Evolutionary conservation across 495 filamentous ascomycete species (phyloP).

Genomic region (Xylaria intraflava): DNA sequence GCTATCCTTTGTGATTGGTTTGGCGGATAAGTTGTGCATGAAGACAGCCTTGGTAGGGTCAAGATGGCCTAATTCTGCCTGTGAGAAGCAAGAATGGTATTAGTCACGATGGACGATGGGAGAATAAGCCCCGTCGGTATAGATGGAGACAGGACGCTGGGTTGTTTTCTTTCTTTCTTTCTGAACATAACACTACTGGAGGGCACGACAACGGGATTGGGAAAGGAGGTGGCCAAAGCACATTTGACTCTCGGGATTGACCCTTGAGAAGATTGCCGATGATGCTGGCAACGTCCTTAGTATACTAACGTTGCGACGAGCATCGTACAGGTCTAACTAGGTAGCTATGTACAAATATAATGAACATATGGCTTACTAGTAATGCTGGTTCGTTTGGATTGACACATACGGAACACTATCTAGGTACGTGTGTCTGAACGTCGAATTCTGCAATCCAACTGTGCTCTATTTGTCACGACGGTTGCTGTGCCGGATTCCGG

Average conservation of each 20-base stretch:
- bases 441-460: not conserved
- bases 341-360: conserved; percentile 13
- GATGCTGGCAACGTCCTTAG: not conserved
- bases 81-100: not conserved
- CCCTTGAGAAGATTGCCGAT: conserved; percentile 2
- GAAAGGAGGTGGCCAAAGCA: conserved; percentile 15
- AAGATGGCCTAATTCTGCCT: not conserved
- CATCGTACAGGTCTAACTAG: conserved; percentile 2
- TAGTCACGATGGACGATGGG: not conserved
- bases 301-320: not conserved
- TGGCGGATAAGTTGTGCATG: not conserved
- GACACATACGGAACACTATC: not conserved
- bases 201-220: conserved; percentile 13
- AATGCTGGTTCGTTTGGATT: not conserved
- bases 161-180: conserved; percentile 21
- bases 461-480: too few relatives aligned
- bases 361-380: conserved; percentile 12
- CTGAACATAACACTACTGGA: conserved; percentile 34
- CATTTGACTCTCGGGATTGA: not conserved
- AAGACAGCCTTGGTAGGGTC: not conserved
- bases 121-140: not conserved
- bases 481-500: too few relatives aligned
- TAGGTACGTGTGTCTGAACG: not conserved
- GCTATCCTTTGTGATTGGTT: not conserved
- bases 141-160: not conserved